Percentiles rank a stretch among this genome's conserved stretches.
Evolutionary conservation across 208 protist genomes (phyloP).

Genomic region (Acanthamoeba lenticulata): DNA sequence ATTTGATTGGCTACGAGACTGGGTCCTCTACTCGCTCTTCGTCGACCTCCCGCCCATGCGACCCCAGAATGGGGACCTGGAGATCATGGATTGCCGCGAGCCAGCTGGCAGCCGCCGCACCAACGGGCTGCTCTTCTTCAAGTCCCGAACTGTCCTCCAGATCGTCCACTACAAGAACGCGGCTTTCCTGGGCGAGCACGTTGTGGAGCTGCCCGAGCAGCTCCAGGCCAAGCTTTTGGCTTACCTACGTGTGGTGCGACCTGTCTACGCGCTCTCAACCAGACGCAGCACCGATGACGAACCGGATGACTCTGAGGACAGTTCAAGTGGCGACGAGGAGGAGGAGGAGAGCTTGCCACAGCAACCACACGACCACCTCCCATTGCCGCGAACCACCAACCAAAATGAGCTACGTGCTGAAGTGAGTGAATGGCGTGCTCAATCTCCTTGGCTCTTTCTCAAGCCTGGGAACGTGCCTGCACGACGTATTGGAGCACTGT

Average conservation of each 20-base stretch:
- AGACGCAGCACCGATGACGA: neutral
- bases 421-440: neutral
- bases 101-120: neutral
- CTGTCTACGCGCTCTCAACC: neutral
- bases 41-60: neutral
- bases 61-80: neutral
- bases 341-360: neutral
- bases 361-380: neutral
- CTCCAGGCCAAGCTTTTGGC: neutral
- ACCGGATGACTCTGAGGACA: no score
- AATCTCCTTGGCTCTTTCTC: neutral
- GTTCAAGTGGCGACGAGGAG: neutral
- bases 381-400: neutral
- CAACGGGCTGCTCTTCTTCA: neutral
- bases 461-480: neutral
- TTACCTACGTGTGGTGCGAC: neutral
- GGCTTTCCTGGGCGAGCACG: neutral
- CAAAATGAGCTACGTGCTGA: neutral
- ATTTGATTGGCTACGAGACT: neutral
- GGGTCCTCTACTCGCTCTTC: neutral
- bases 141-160: neutral
- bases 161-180: constrained; percentile 2
- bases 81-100: neutral
- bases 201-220: neutral
- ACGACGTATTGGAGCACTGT: neutral